Evolutionary conservation across 495 filamentous ascomycete species (phyloP), one percentile per base, ranked within the genome.

Genomic region (Jackrogersella multiformis): DNA sequence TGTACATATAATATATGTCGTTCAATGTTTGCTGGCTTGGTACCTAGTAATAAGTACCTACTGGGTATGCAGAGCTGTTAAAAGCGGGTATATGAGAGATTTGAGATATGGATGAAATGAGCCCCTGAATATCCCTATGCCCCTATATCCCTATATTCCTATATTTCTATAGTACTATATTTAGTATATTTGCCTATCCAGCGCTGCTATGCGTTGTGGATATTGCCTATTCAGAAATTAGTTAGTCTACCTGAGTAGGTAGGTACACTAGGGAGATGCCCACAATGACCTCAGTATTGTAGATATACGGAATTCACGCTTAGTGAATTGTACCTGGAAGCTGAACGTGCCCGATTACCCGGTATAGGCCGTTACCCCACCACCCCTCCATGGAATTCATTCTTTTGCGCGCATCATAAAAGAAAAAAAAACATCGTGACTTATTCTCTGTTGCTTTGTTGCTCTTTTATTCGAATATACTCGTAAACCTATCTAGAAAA

Each of bases 351-450:
- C 54, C 62, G 49, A 59, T 66, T 66, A 54, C 39, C 49, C 20
- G 41, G 42, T 35, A 66, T 45, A 23, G 39, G 48, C 38, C 36
- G 32, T 59, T 34, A 57, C 57, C 57, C 57, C 57, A 68, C 57
- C 57, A 48, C 39, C 58, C 53, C 57, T 52, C 64, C 51, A 57
- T 68, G 16, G n/a, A 45, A 49, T 32, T 61, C 35, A 32, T 46
- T 12, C 46, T 64, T 56, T 64, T 57, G 44, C 52, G 53, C 58
- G 42, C 58, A 62, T 62, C 58, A 45, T 34, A 42, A 46, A 21
- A 23, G 18, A 23, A 32, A 61, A 36, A 55, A 46, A 65, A 57
- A 64, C 38, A 66, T 55, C 7, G 32, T 35, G 55, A 65, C 21
- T 51, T 13, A 42, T 35, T 45, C n/a, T 24, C n/a, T 9, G 24